A percentile compares a stretch with the other conserved stretches of the same genome.
Conservation (phyloP, 495 filamentous ascomycete genomes). For the Trichoderma gamsii region DNA sequence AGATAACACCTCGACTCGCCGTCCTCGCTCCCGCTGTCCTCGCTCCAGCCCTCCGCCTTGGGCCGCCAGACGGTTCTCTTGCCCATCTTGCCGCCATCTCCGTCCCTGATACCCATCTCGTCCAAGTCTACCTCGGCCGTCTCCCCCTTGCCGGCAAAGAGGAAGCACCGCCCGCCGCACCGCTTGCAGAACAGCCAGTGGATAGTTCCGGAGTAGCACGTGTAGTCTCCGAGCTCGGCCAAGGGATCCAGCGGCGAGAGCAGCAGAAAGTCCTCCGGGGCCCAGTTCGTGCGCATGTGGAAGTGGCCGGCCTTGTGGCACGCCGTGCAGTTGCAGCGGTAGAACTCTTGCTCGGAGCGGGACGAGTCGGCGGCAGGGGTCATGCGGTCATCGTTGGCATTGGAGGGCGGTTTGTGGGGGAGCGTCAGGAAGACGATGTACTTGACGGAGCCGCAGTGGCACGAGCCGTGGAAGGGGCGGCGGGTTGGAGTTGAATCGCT, state of each 20-base stretch:
- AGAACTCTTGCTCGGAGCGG: slow-evolving; percentile 19
- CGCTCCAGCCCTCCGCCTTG: slow-evolving; percentile 23
- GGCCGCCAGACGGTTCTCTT: slow-evolving; percentile 26
- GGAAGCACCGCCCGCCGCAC: slow-evolving; percentile 31
- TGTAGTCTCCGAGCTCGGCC: slow-evolving; percentile 25
- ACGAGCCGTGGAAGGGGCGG: slow-evolving; percentile 29
- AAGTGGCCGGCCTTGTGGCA: slow-evolving; percentile 31
- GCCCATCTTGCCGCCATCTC: slow-evolving; percentile 23
- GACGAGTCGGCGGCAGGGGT: slow-evolving; percentile 10
- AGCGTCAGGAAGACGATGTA: slow-evolving; percentile 30
- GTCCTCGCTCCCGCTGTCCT: slow-evolving; percentile 20
- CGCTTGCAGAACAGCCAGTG: slow-evolving; percentile 30
- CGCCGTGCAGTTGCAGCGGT: slow-evolving; percentile 32
- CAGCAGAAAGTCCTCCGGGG: slow-evolving; percentile 30
- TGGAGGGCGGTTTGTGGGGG: slow-evolving; percentile 21
- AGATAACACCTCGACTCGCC: slow-evolving; percentile 20
- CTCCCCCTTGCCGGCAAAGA: slow-evolving; percentile 27
- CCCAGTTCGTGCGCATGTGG: slow-evolving; percentile 25
- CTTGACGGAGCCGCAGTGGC: slow-evolving; percentile 27
- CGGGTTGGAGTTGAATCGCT: slow-evolving; percentile 14
- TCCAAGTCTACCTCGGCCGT: slow-evolving; percentile 23
- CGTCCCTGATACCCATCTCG: slow-evolving; percentile 18
- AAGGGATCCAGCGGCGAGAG: slow-evolving; percentile 27
- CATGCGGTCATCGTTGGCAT: too few relatives aligned
- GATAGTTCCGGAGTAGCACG: slow-evolving; percentile 21